Conservation (phyloP, 2,329 filamentous ascomycete species). For the Aspergillus costaricaensis region DNA sequence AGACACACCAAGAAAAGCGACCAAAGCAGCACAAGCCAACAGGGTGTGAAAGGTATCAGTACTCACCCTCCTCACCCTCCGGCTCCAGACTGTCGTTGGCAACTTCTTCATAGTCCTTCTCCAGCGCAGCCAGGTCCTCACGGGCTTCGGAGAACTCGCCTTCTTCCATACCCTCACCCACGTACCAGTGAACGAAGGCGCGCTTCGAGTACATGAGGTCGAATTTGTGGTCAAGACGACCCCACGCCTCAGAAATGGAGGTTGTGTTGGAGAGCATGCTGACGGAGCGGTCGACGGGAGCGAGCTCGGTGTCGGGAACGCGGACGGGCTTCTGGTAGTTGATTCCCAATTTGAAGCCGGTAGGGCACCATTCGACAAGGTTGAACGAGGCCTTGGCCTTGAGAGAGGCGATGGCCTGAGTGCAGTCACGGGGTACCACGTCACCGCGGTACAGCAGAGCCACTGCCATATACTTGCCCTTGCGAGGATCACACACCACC, state of each 20-base stretch:
- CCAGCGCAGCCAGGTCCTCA: slow-evolving; percentile 80
- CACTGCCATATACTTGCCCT: slow-evolving; percentile 70
- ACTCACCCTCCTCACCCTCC: slow-evolving; percentile 56
- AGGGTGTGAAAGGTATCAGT: slow-evolving; percentile 12
- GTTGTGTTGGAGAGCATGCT: slow-evolving; percentile 70
- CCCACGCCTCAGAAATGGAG: slow-evolving; percentile 67
- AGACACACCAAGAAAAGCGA: slow-evolving; percentile 23
- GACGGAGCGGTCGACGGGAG: slow-evolving; percentile 56
- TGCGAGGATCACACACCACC: slow-evolving; percentile 67
- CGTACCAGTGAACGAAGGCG: slow-evolving; percentile 73
- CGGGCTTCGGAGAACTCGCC: slow-evolving; percentile 86
- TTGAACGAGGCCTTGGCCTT: slow-evolving; percentile 67
- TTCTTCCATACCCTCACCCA: slow-evolving; percentile 90
- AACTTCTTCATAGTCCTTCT: slow-evolving; percentile 87
- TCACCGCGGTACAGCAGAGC: slow-evolving; percentile 68
- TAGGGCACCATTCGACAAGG: slow-evolving; percentile 69
- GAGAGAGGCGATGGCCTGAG: slow-evolving; percentile 59
- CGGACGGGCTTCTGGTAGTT: slow-evolving; percentile 62
- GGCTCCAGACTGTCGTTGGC: slow-evolving; percentile 68
- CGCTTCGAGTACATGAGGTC: slow-evolving; percentile 71
- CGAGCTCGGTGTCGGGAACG: slow-evolving; percentile 57
- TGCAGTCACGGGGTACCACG: slow-evolving; percentile 64
- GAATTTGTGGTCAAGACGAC: slow-evolving; percentile 66
- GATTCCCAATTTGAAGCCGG: slow-evolving; percentile 69
- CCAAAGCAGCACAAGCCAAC: slow-evolving; percentile 8